Evolutionary conservation across 148 eudicot genomes (phyloP), one percentile per base, ranked within the genome.

Genomic region (Polygonum maritimum): DNA sequence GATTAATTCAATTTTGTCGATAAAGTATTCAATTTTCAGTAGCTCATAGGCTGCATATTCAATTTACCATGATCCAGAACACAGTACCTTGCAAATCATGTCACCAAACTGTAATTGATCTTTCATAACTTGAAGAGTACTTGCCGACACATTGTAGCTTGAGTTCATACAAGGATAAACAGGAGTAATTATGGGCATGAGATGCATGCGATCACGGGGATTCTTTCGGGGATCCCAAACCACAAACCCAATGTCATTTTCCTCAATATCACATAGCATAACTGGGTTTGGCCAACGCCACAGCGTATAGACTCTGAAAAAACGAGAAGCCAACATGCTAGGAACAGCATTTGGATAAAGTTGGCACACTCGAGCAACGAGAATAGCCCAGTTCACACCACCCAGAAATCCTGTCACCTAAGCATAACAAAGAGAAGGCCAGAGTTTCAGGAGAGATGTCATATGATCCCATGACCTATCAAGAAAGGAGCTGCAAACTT

Each of bases 221-320:
- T 94, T 86, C 81, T 81, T 88, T 31, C 97, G 91, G 74, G 95
- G 97, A 82, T 91, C 90, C 98, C 98, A 94, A 44, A 94, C 75
- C 49, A 91, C 85, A 77, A 91, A 88, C 65, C 98, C 98, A 79
- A 91, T 89, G 74, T 86, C 89, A 79, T 86, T 85, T 69, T 94
- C 97, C 82, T 91, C 89, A 77, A 91, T 91, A 49, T 84, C 83
- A 80, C 98, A 88, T 58, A 94, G 97, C 93, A 87, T 94, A 77
- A 91, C 97, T 70, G 97, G 98, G 73, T 90, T 91, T 8, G 98
- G 97, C 98, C 98, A 94, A 1, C 88, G 90, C 98, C 98, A 94
- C 76, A 80, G 84, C 10, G 97, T 94, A 81, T 85, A 94, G 38
- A 94, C 95, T 79, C 94, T 83, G 82, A 94, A 94, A 80, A 94